These are phyloP conservation scores for Apium graveolens DNA, from an alignment of 129 eudicot species.

Conservation along the genomic window DNA sequence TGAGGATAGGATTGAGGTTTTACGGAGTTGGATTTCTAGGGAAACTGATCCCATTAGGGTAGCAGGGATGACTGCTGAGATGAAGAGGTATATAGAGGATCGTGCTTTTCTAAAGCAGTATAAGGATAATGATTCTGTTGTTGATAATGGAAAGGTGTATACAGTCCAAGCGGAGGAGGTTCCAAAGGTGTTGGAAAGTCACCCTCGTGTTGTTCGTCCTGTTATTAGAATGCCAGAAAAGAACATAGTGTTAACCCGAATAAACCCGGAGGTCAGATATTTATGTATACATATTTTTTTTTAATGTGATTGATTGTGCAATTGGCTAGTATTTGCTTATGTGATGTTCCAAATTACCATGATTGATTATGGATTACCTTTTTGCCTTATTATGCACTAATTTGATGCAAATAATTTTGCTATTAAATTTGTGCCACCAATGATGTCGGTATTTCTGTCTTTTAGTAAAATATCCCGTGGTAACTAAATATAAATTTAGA, in stretches of 20 bases:
- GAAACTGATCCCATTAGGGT: constrained; percentile 58
- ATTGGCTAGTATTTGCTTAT: neutral
- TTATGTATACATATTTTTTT: neutral
- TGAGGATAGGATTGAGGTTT: constrained; percentile 81
- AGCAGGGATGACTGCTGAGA: constrained; percentile 76
- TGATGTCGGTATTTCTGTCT: neutral
- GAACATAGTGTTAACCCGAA: constrained; percentile 78
- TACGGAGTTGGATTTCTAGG: constrained; percentile 52
- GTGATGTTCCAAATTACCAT: neutral
- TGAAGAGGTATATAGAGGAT: constrained; percentile 73
- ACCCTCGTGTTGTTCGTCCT: constrained; percentile 61
- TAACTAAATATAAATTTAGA: no score
- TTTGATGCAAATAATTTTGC: neutral
- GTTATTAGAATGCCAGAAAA: constrained; percentile 76
- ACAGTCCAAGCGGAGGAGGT: constrained; percentile 68
- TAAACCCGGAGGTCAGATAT: constrained; percentile 85
- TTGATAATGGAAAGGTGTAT: constrained; percentile 57
- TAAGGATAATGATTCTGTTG: constrained; percentile 53
- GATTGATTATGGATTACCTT: neutral
- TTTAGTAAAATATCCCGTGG: neutral
- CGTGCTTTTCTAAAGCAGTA: constrained; percentile 78
- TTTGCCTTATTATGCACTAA: neutral
- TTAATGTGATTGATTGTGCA: neutral
- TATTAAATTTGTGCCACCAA: neutral
- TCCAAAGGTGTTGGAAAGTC: constrained; percentile 50